These are phyloP conservation scores for Entomortierella lignicola DNA, from an alignment of 192 early-diverging fungal genomes.

Conservation along the genomic window DNA sequence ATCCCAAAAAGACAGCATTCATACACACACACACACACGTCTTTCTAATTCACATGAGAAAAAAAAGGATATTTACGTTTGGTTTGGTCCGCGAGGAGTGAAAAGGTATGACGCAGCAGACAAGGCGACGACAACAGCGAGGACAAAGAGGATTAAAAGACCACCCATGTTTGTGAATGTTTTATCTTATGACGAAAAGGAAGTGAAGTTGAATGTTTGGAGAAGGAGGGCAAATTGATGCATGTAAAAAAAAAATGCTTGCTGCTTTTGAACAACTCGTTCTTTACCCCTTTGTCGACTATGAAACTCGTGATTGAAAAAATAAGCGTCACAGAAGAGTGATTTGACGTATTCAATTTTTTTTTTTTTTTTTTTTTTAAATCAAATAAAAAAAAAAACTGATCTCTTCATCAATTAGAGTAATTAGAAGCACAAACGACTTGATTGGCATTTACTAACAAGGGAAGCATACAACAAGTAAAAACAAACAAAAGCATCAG, in stretches of 20 bases:
- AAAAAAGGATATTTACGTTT: slow-evolving; percentile 58
- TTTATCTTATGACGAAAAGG: neutral
- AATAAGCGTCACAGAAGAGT: neutral
- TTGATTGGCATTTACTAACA: too few species aligned
- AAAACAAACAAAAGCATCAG: neutral
- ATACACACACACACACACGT: neutral
- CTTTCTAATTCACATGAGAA: neutral
- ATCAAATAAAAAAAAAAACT: slow-evolving; percentile 4
- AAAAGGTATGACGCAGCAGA: slow-evolving; percentile 62
- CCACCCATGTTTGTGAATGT: slow-evolving; percentile 56
- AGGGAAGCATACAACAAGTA: too few species aligned
- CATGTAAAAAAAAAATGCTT: too few species aligned
- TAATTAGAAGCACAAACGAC: too few species aligned
- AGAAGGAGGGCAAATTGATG: neutral
- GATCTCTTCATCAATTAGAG: too few species aligned
- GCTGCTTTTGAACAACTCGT: too few species aligned
- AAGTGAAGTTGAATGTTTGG: neutral
- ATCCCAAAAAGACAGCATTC: too few species aligned
- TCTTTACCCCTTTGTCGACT: neutral
- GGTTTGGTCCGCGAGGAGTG: slow-evolving; percentile 68
- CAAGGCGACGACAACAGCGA: slow-evolving; percentile 57
- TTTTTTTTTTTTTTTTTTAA: neutral
- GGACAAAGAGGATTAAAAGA: slow-evolving; percentile 65
- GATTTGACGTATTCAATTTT: neutral
- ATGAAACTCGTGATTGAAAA: neutral